Evolutionary conservation across 495 filamentous ascomycete genomes (phyloP).

Genomic region (Penicillium daleae): DNA sequence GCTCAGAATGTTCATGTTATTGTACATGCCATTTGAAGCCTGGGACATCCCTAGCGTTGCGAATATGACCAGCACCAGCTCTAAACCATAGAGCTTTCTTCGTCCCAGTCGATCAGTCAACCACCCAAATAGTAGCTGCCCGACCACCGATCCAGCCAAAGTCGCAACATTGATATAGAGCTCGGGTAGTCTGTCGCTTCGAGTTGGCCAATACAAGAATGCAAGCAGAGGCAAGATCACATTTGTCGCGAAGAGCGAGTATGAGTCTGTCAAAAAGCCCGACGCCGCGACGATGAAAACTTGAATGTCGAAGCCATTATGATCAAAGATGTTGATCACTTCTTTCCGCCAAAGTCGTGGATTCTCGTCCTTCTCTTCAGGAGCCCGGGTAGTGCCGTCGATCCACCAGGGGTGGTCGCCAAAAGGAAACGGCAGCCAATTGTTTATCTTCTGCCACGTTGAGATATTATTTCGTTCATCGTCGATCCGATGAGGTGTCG

Average conservation of each 20-base stretch:
- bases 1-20: conserved; percentile 52
- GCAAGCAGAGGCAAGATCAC: conserved; percentile 55
- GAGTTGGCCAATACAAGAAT: conserved; percentile 54
- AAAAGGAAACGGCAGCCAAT: conserved; percentile 11
- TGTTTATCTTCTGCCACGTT: conserved; percentile 5
- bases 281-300: conserved; percentile 57
- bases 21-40: conserved; percentile 28
- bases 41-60: conserved; percentile 47
- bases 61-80: conserved; percentile 55
- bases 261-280: conserved; percentile 64
- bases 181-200: conserved; percentile 22
- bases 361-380: conserved; percentile 12
- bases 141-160: conserved; percentile 54
- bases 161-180: conserved; percentile 54
- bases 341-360: conserved; percentile 5
- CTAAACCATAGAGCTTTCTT: conserved; percentile 58
- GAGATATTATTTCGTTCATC: not conserved
- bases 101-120: conserved; percentile 59
- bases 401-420: conserved; percentile 16
- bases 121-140: conserved; percentile 58
- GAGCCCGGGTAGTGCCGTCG: conserved; percentile 6
- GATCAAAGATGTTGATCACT: conserved; percentile 21
- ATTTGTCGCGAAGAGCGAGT: conserved; percentile 61
- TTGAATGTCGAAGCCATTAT: conserved; percentile 29
- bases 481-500: not conserved